Evolutionary conservation across 495 filamentous ascomycete species (phyloP), one percentile per base, ranked within the genome.

Genomic region (Tricharina praecox): DNA sequence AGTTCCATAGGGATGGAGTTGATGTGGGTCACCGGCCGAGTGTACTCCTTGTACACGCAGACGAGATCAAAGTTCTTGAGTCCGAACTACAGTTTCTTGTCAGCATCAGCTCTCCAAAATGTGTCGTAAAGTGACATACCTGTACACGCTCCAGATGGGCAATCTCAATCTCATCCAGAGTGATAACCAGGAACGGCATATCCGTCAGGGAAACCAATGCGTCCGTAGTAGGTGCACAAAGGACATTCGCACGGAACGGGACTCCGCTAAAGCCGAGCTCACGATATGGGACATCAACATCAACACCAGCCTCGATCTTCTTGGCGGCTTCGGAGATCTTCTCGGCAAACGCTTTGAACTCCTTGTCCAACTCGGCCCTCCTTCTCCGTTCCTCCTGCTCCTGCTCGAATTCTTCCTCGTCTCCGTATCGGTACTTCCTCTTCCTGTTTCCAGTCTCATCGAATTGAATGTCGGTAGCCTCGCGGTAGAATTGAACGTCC

Each of bases 51-150:
- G 71, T 90, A 94, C 23, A 96, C 83, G 56, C 94, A 85, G 7
- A 96, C 92, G 54, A 96, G 76, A 65, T 99, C 92, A 63, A 99
- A 99, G 61, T 99, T 99, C 71, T 96, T 96, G 35, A 99, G 74
- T 19, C 92, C 92, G 57, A 96, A 99, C 72, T 81, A 52, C 15
- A 43, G 11, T 21, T 30, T 18, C 15, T 25, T 9, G 37, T 53
- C 19, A 52, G 50, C 32, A 26, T 41, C 16, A 23, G n/a, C 13
- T 10, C 23, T 10, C 19, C 10, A n/a, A 2, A 23, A 3, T 9
- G 10, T 24, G 2, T 25, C 19, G 3, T 35, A 8, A 11, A 23
- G 46, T 47, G 26, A 51, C 62, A 47, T 65, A 76, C 72, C 69
- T 92, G 86, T 13, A 97, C 88, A 65, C 90, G 78, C 64, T 99